Percentiles rank a stretch among this genome's conserved stretches.
Conservation (phyloP, 352 stramenopile species). For the Nothophytophthora sp. region DNA sequence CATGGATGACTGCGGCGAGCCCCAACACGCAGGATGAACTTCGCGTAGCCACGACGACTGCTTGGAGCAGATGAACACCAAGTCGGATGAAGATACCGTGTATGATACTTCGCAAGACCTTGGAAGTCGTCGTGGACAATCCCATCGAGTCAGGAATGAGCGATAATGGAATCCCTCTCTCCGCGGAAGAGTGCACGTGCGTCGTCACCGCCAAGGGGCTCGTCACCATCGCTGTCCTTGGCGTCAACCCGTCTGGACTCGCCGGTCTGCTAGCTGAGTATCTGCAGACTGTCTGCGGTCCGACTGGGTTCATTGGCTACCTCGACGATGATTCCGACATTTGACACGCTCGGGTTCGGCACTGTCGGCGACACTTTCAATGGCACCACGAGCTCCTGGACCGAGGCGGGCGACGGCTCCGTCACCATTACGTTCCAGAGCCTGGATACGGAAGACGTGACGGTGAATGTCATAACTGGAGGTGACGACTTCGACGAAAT, state of each 20-base stretch:
- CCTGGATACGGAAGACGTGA: conserved; percentile 1
- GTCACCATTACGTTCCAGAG: conserved; percentile 2
- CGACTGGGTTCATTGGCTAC: conserved; percentile 6
- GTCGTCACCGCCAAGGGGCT: conserved; percentile 9
- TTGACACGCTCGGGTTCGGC: background rate
- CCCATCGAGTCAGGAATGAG: background rate
- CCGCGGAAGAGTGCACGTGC: conserved; percentile 13
- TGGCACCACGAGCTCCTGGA: conserved; percentile 6
- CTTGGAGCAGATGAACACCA: background rate
- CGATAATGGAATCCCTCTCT: background rate
- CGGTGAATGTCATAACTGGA: background rate
- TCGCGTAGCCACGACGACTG: background rate
- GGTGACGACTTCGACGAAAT: conserved; percentile 1
- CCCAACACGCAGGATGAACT: too few relatives aligned
- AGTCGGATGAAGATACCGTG: background rate
- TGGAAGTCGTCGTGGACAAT: background rate
- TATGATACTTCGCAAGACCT: background rate
- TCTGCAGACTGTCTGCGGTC: conserved; percentile 19
- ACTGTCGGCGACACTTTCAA: conserved; percentile 16
- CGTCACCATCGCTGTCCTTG: conserved; percentile 10
- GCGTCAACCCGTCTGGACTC: conserved; percentile 21
- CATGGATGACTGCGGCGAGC: background rate
- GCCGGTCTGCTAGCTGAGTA: conserved; percentile 15
- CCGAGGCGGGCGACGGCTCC: conserved; percentile 7
- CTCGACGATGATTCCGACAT: conserved; percentile 12